Base-by-base conservation (phyloP, 129 eudicot genomes). In the Helianthus annuus region DNA sequence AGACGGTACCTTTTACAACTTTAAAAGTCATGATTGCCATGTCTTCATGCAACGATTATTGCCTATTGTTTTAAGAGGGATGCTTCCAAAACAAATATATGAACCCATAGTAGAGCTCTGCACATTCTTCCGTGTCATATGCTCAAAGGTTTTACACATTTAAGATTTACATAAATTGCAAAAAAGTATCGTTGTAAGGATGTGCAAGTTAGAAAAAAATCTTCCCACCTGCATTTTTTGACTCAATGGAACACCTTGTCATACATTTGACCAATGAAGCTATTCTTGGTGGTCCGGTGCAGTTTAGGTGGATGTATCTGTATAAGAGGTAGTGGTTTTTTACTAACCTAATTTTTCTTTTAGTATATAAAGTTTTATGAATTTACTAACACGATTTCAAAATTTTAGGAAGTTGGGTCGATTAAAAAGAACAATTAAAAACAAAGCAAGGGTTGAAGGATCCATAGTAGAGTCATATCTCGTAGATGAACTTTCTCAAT, bases 31-130 rank as follows among this genome's bases (percentile, higher is more conserved):
- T 40, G 45, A 40, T 40, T 54, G 62, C 13, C 70, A 64, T 48
- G 74, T 66, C 34, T 64, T 76, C 16, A 66, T 76, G 68, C 48
- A 62, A 62, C 22, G 27, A n/a, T 62, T 38, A 46, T 17, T 62
- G 4, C 49, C 68, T 13, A 62, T 62, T 36, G 48, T 38, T 34
- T 68, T 64, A 57, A 9, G 64, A 22, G 64, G 64, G 34, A n/a
- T 57, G 39, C 24, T 57, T 2, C 64, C 39, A 0, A 34, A 57
- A 6, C 14, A 11, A 57, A 57, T 57, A 17, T 57, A 32, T 13
- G 64, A 57, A 17, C 3, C 64, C 7, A 57, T 57, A 8, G 19
- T 40, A 40, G 45, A 40, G 45, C 45, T 40, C 9, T 40, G 45
- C 45, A 40, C 45, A 40, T 40, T 40, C 15, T 4, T 57, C 19